A percentile compares a stretch with the other conserved stretches of the same genome.
Evolutionary conservation across 768 basidiomycete species (phyloP).

Genomic region (Tulasnella sp.): DNA sequence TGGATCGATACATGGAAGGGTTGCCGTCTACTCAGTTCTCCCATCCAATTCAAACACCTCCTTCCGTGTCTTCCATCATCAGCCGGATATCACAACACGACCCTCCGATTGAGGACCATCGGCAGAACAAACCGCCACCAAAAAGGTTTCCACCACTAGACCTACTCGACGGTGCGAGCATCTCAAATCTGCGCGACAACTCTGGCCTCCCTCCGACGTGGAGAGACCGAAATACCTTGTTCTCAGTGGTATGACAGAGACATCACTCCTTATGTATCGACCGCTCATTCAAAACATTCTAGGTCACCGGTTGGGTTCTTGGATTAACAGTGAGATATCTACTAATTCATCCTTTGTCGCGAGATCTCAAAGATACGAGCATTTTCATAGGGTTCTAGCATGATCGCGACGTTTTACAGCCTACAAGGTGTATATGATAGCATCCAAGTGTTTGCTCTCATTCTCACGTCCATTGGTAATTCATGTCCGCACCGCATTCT

Average conservation of each 20-base stretch:
- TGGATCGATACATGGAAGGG: conserved; percentile 47
- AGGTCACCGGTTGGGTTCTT: conserved; percentile 37
- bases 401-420: conserved; percentile 57
- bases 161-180: conserved; percentile 37
- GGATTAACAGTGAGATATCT: conserved; percentile 41
- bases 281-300: background rate
- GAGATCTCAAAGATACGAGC: background rate
- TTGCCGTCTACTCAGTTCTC: conserved; percentile 38
- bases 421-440: conserved; percentile 58
- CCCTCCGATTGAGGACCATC: conserved; percentile 17
- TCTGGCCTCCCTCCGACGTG: conserved; percentile 38
- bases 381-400: conserved; percentile 50
- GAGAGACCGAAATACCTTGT: conserved; percentile 44
- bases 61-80: background rate
- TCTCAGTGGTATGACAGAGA: conserved; percentile 29
- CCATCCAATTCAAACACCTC: background rate
- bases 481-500: background rate
- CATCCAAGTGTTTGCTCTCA: conserved; percentile 59
- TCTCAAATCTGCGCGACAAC: conserved; percentile 55
- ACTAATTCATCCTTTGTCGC: background rate
- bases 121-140: background rate
- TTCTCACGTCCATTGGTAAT: conserved; percentile 55
- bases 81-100: conserved; percentile 1
- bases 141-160: conserved; percentile 58
- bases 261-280: background rate